Percentiles rank a stretch among this genome's conserved stretches.
phyloP scores from a whole-genome alignment of 1,284 basidiomycete species.

The Pseudozyma pruni region DNA sequence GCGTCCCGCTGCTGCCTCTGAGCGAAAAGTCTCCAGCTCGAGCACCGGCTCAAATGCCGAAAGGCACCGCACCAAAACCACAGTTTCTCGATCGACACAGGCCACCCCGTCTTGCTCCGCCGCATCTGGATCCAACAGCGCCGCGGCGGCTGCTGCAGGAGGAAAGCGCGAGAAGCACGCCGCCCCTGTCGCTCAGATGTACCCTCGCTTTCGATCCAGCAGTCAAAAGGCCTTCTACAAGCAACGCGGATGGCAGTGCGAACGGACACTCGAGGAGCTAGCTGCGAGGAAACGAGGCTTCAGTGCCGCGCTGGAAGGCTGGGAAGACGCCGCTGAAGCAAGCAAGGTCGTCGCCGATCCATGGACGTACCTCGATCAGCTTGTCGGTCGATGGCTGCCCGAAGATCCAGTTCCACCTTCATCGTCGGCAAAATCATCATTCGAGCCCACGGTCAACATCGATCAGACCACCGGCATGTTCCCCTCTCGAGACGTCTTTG shows the following conservation, averaged over 20 bases:
- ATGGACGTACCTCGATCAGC: constrained; percentile 56
- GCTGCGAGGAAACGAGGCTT: constrained; percentile 32
- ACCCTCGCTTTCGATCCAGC: constrained; percentile 42
- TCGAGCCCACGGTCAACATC: constrained; percentile 24
- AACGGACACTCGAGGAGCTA: constrained; percentile 59
- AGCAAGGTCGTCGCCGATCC: constrained; percentile 39
- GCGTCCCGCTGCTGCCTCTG: constrained; percentile 10
- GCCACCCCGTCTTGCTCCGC: constrained; percentile 12
- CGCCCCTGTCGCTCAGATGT: constrained; percentile 54
- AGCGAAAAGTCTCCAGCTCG: constrained; percentile 25
- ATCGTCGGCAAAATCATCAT: not conserved
- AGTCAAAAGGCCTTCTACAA: constrained; percentile 32
- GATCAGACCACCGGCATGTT: constrained; percentile 40
- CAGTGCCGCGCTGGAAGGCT: constrained; percentile 23
- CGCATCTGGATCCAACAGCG: constrained; percentile 9
- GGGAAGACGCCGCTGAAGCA: constrained; percentile 22
- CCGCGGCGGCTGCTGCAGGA: constrained; percentile 5
- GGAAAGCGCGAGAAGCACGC: constrained; percentile 56
- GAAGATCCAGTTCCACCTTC: constrained; percentile 7
- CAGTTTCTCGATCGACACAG: constrained; percentile 37
- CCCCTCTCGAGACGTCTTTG: constrained; percentile 40
- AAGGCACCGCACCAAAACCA: constrained; percentile 39
- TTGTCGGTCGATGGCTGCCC: constrained; percentile 55
- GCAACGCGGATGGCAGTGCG: constrained; percentile 43
- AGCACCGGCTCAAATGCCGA: constrained; percentile 16